Percentiles rank a stretch among this genome's conserved stretches.
Conservation (phyloP, 2,329 filamentous ascomycete species). For the Epichloe coenophiala region DNA sequence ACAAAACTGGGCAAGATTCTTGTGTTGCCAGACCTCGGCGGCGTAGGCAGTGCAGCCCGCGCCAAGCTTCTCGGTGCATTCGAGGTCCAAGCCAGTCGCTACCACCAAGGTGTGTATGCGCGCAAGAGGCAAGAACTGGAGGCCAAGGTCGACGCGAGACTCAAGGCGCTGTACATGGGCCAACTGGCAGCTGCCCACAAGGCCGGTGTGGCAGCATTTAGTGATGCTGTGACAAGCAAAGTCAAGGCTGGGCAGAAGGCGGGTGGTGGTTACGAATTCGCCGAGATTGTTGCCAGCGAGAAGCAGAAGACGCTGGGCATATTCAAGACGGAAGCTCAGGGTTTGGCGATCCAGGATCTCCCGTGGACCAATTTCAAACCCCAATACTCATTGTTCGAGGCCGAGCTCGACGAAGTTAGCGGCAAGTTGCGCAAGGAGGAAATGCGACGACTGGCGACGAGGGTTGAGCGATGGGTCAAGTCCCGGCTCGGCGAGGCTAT, state of each 20-base stretch:
- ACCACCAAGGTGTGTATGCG: constrained; percentile 90
- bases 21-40: constrained; percentile 63
- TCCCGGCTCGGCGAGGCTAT: constrained; percentile 77
- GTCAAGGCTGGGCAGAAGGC: constrained; percentile 92
- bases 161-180: constrained; percentile 80
- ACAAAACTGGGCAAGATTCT: constrained; percentile 57
- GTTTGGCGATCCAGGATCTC: constrained; percentile 63
- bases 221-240: constrained; percentile 69
- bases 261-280: constrained; percentile 83
- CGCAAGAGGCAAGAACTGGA: constrained; percentile 78
- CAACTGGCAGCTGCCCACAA: constrained; percentile 86
- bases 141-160: constrained; percentile 70
- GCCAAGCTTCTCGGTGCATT: constrained; percentile 68
- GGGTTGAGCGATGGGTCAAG: constrained; percentile 88
- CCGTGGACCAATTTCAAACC: constrained; percentile 79
- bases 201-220: constrained; percentile 69
- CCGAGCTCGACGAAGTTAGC: constrained; percentile 84
- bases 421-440: constrained; percentile 79
- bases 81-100: constrained; percentile 78
- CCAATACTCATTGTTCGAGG: constrained; percentile 67
- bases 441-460: constrained; percentile 81
- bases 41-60: constrained; percentile 58
- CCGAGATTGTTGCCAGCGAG: constrained; percentile 76
- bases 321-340: constrained; percentile 65
- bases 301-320: constrained; percentile 61